Base-by-base conservation (phyloP, 225 moss, liverwort and hornwort species). In the Rhytidiadelphus loreus region DNA sequence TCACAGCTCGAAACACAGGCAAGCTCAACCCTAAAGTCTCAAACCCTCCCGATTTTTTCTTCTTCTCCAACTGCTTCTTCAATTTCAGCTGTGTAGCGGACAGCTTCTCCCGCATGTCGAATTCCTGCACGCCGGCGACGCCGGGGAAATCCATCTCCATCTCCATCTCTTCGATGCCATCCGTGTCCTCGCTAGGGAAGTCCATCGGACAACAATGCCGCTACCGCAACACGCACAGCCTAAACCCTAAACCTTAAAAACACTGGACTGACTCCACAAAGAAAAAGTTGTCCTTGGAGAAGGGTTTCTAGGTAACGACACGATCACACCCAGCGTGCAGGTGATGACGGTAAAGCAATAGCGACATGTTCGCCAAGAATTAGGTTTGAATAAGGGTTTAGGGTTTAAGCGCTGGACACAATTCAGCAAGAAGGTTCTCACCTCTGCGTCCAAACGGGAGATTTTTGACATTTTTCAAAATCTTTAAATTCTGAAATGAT, bases 31-130 rank as follows among this genome's bases (percentile, higher is more conserved):
- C 96, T 32, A 98, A 86, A 23, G 97, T 97, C 94, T 98, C 98
- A 53, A 98, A 98, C 17, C 98, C 98, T 44, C 98, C 97, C 2
- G 98, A 97, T 84, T 97, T 98, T 66, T 92, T 92, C 87, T 95
- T 95, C 94, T 98, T 98, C 89, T 93, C 91, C 71, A 89, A 71
- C 81, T 93, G 90, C 88, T 95, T 95, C 93, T 95, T 91, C 72
- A 94, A 33, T 92, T 94, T 95, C 69, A 87, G 87, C 86, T 95
- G 95, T 35, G 94, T 93, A 20, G 90, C 90, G 13, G 94, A 92
- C 78, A 95, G 20, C 32, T 73, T 88, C 88, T 93, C 94, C 59
- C 50, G 83, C 90, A 92, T 57, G 13, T 90, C 89, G 35, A 95
- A 95, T 46, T 95, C 94, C 85, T 94, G 92, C 52, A 95, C 92